Base-by-base conservation (phyloP, 805 yeast species). In the Candida piceae region DNA sequence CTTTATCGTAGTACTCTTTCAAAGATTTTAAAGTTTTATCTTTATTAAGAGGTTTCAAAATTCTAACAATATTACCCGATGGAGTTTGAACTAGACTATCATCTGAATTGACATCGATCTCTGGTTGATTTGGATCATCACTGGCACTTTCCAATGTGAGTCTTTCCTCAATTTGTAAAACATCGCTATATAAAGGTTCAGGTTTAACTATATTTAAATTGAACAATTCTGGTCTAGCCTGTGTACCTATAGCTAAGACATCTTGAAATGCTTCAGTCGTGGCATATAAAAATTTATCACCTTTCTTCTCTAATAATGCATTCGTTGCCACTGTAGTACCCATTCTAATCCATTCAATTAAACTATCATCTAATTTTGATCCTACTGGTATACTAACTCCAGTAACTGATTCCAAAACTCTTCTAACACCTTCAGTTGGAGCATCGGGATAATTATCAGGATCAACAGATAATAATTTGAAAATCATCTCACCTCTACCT, bases 401-500 rank as follows among this genome's bases (percentile, higher is more conserved):
- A 4, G 47, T 41, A 34, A 41, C 33, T n/a, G 22, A 35, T 34
- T 49, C 53, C 16, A 52, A 36, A 11, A 52, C 46, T 9, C 50
- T 35, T 23, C 57, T 35, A 18, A 52, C 49, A n/a, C 52, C 55
- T 33, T 52, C 57, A 7, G 50, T 46, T 13, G 57, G 55, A 10
- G 57, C 55, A 36, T 52, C 57, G 3, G 36, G 34, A 34, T 51
- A 52, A 29, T 52, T 53, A 10, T 41, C 34, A 4, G 58, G 56
- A 32, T 52, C 57, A 11, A 41, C 57, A 2, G 53, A 48, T 13
- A 52, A 38, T 16, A 52, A 37, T 28, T 52, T 52, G 41, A 52
- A 71, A 37, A 58, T 58, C 7, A 37, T 31, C 36, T 71, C 75
- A 3, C 52, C 58, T 29, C 61, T 58, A 25, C 53, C 57, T 2